Conservation (phyloP, 208 protist genomes). For the Leptomonas seymouri region DNA sequence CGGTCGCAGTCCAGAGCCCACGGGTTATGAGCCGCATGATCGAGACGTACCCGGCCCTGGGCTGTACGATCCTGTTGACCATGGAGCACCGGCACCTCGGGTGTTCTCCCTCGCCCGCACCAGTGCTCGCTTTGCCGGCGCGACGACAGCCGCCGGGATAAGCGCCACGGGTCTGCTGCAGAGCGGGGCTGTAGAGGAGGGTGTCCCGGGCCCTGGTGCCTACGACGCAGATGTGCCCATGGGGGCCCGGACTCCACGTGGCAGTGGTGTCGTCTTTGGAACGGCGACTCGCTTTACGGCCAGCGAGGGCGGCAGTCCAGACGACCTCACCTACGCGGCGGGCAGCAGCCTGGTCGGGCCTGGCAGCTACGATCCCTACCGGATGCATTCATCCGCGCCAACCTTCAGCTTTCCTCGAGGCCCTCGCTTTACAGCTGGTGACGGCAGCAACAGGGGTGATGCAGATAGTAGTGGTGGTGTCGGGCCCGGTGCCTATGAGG, state of each 20-base stretch:
- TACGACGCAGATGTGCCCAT: constrained; percentile 9
- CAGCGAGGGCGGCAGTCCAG: constrained; percentile 3
- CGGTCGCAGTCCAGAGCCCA: background rate
- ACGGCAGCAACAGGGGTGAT: background rate
- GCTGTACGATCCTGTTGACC: constrained; percentile 43
- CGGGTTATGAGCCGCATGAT: background rate
- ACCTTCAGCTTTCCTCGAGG: constrained; percentile 20
- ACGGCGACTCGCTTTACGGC: constrained; percentile 40
- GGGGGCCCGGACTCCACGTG: background rate
- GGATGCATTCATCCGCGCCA: background rate
- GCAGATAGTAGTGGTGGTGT: background rate
- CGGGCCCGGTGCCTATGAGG: constrained; percentile 36
- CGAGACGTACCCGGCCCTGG: constrained; percentile 48
- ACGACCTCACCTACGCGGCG: background rate
- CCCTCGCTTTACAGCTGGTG: constrained; percentile 5
- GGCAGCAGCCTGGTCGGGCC: constrained; percentile 34
- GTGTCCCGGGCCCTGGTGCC: constrained; percentile 37
- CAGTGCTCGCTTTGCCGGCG: constrained; percentile 22
- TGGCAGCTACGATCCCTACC: constrained; percentile 49
- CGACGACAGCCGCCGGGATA: background rate
- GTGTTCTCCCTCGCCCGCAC: constrained; percentile 26
- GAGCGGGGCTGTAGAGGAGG: background rate
- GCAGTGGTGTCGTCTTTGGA: constrained; percentile 28
- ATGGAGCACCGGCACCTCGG: constrained; percentile 3
- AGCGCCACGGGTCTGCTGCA: background rate